phyloP scores from a whole-genome alignment of 2,329 filamentous ascomycete species.

The Cercospora brassicicola region DNA sequence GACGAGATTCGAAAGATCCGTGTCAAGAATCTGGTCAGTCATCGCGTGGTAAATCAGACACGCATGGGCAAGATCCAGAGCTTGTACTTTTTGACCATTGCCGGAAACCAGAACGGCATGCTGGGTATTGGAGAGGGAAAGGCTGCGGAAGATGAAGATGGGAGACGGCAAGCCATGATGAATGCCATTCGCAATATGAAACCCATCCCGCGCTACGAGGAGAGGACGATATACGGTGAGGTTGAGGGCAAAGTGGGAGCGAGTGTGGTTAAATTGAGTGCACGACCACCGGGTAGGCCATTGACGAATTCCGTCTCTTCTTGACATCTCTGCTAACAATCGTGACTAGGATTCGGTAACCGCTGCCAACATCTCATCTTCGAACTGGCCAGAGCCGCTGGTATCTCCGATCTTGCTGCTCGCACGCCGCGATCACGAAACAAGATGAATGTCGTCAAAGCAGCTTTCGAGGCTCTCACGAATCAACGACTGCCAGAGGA shows the following conservation, averaged over 20 bases:
- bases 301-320: background rate
- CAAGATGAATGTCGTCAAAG: slow-evolving; percentile 97
- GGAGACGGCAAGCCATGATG: slow-evolving; percentile 70
- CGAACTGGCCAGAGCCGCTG: slow-evolving; percentile 85
- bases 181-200: slow-evolving; percentile 87
- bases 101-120: slow-evolving; percentile 82
- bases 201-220: slow-evolving; percentile 88
- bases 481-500: slow-evolving; percentile 85
- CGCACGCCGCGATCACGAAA: slow-evolving; percentile 82
- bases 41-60: slow-evolving; percentile 85
- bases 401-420: slow-evolving; percentile 83
- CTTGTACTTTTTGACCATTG: slow-evolving; percentile 73
- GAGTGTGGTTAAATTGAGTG: slow-evolving; percentile 77
- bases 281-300: slow-evolving; percentile 81
- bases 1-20: slow-evolving; percentile 55
- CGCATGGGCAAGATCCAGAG: slow-evolving; percentile 89
- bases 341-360: slow-evolving; percentile 76
- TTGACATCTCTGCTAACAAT: slow-evolving; percentile 8
- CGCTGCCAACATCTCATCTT: slow-evolving; percentile 89
- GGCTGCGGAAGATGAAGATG: slow-evolving; percentile 69
- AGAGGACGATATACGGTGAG: slow-evolving; percentile 85
- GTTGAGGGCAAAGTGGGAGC: slow-evolving; percentile 82
- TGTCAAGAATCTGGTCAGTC: slow-evolving; percentile 70
- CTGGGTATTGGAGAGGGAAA: slow-evolving; percentile 90
- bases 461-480: slow-evolving; percentile 76